Evolutionary conservation across 495 filamentous ascomycete species (phyloP), one percentile per base, ranked within the genome.

Genomic region (Penicillium goetzii): DNA sequence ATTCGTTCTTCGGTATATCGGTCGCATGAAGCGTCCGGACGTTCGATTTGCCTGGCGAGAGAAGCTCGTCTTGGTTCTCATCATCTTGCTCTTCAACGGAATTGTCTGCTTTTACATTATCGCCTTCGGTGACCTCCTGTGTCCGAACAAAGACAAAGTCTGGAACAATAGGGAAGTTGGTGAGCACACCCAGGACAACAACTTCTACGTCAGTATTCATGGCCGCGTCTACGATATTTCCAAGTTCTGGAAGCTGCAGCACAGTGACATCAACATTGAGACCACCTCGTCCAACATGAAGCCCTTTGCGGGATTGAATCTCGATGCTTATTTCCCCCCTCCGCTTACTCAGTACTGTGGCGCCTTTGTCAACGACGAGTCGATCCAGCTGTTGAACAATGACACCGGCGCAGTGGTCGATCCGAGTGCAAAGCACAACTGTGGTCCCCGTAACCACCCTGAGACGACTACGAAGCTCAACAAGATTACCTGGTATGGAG

Each of bases 11-110:
- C 81, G 81, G n/a, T 89, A 84, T 56, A 67, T 98, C 63, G 95
- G 95, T 19, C 89, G 95, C 21, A 99, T 98, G 95, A 97, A 97
- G 78, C 88, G 95, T 45, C 95, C 95, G 2, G 95, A 99, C 77
- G 91, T 99, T 45, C 90, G 95, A 1, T 90, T 98, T 86, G 95
- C 95, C 6, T 99, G 95, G 95, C 82, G 94, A 72, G 95, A 99
- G 68, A 99, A 99, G 76, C 40, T 99, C 41, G 88, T 97, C 6
- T 81, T 99, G 11, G 84, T 92, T 28, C 76, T 89, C 34, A 61
- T 97, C 60, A 98, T 99, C 63, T 71, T 92, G 25, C 66, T 98
- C 33, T 77, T 97, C 65, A 99, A 99, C 73, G 94, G 76, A 15
- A 72, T 86, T 43, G 86, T 99, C 63, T 84, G 97, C 52, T 99